A percentile compares a stretch with the other conserved stretches of the same genome.
These are phyloP conservation scores for Alternaria infectoria DNA, from an alignment of 2,329 filamentous ascomycete species.

Conservation along the genomic window DNA sequence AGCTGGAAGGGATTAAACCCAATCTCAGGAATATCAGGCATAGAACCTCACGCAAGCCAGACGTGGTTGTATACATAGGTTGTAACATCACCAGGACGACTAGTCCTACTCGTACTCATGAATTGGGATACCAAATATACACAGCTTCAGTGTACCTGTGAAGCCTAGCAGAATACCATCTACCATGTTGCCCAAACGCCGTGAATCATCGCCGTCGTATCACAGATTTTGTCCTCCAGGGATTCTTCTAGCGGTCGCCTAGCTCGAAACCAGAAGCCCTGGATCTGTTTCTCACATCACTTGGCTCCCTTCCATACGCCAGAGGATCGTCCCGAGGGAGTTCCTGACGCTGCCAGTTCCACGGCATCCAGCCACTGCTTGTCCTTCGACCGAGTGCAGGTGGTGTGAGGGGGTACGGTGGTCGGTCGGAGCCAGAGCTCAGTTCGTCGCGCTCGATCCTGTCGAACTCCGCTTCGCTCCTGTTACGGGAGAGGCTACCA, in stretches of 20 bases:
- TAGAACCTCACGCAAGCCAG: background rate
- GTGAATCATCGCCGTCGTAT: constrained; percentile 1
- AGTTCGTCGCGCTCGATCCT: constrained; percentile 76
- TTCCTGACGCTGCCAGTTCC: constrained; percentile 52
- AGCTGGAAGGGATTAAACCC: background rate
- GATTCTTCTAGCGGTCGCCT: constrained; percentile 36
- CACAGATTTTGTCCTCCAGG: constrained; percentile 7
- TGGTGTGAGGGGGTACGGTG: constrained; percentile 44
- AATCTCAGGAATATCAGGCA: background rate
- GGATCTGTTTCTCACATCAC: constrained; percentile 28
- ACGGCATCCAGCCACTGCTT: constrained; percentile 57
- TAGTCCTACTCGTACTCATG: background rate
- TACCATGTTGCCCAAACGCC: constrained; percentile 13
- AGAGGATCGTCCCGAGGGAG: constrained; percentile 38
- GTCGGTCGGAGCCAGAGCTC: constrained; percentile 54
- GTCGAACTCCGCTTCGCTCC: constrained; percentile 88
- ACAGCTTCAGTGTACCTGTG: constrained; percentile 3
- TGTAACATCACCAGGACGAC: constrained; percentile 1
- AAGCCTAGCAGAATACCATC: constrained; percentile 5
- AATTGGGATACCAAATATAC: background rate
- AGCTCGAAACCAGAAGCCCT: constrained; percentile 42
- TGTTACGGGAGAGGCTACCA: constrained; percentile 73
- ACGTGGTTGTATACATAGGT: background rate
- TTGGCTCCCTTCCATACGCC: constrained; percentile 42
- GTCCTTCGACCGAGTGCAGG: constrained; percentile 37